Conservation (phyloP, 805 yeast species). For the Schizosaccharomyces japonicus region DNA sequence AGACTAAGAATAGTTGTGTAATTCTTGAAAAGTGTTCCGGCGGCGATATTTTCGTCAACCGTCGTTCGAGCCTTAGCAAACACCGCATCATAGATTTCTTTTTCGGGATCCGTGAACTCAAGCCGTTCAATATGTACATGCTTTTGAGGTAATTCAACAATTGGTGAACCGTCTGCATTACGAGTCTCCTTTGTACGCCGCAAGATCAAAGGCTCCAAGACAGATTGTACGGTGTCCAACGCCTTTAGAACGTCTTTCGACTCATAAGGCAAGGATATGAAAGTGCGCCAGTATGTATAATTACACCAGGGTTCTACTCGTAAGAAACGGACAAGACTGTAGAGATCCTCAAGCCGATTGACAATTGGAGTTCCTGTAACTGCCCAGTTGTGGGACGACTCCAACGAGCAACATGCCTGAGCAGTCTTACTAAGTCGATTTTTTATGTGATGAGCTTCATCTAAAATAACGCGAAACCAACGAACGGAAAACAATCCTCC, state of each 20-base stretch:
- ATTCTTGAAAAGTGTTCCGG: constrained; percentile 43
- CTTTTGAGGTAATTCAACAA: constrained; percentile 58
- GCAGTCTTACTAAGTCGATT: constrained; percentile 60
- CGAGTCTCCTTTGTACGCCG: constrained; percentile 74
- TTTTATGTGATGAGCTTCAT: constrained; percentile 77
- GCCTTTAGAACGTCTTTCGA: constrained; percentile 47
- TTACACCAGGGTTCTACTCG: constrained; percentile 77
- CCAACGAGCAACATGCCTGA: constrained; percentile 45
- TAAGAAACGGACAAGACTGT: constrained; percentile 48
- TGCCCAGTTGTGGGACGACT: constrained; percentile 51
- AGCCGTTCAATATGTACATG: constrained; percentile 46
- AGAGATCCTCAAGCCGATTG: constrained; percentile 67
- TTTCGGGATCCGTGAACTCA: constrained; percentile 41
- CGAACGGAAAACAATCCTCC: constrained; percentile 46
- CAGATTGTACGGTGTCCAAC: constrained; percentile 59
- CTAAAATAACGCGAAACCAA: constrained; percentile 55
- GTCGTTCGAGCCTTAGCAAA: constrained; percentile 36
- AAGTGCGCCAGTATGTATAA: constrained; percentile 66
- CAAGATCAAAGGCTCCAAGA: constrained; percentile 58
- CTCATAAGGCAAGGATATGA: constrained; percentile 64
- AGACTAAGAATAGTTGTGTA: constrained; percentile 66
- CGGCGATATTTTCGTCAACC: constrained; percentile 12
- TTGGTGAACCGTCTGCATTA: constrained; percentile 41
- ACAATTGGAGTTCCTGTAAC: constrained; percentile 86
- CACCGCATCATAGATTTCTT: constrained; percentile 40